phyloP scores from a whole-genome alignment of 148 eudicot genomes.

The Persicaria tinctoria region DNA sequence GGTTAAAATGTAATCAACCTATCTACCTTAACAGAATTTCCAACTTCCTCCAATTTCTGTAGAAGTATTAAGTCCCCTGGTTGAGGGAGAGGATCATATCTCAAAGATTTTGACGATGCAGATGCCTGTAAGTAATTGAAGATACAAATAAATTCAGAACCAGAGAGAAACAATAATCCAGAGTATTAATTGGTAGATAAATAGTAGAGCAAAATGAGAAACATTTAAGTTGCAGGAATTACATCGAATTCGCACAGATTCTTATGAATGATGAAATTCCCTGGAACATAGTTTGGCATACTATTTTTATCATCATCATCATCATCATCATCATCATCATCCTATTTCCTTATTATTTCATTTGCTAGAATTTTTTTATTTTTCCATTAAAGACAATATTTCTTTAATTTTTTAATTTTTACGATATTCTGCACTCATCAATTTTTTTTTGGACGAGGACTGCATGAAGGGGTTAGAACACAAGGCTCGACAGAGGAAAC shows the following conservation, averaged over 20 bases:
- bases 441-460: background rate
- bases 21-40: constrained; percentile 66
- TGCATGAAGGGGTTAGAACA: background rate
- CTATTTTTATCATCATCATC: background rate
- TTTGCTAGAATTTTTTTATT: background rate
- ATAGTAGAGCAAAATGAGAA: background rate
- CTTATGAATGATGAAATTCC: background rate
- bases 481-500: too few relatives aligned
- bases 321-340: too few relatives aligned
- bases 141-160: background rate
- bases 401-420: background rate
- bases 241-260: background rate
- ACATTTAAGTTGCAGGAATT: background rate
- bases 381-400: background rate
- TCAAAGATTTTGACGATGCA: constrained; percentile 36
- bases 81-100: constrained; percentile 33
- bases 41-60: constrained; percentile 77
- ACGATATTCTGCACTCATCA: background rate
- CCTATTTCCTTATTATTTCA: background rate
- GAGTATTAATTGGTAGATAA: background rate
- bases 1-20: background rate
- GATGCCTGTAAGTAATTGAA: constrained; percentile 44
- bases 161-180: background rate
- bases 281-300: background rate
- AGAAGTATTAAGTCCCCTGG: constrained; percentile 44